A percentile compares a stretch with the other conserved stretches of the same genome.
These are phyloP conservation scores for Eutypa lata DNA, from an alignment of 2,329 filamentous ascomycete genomes.

Conservation along the genomic window DNA sequence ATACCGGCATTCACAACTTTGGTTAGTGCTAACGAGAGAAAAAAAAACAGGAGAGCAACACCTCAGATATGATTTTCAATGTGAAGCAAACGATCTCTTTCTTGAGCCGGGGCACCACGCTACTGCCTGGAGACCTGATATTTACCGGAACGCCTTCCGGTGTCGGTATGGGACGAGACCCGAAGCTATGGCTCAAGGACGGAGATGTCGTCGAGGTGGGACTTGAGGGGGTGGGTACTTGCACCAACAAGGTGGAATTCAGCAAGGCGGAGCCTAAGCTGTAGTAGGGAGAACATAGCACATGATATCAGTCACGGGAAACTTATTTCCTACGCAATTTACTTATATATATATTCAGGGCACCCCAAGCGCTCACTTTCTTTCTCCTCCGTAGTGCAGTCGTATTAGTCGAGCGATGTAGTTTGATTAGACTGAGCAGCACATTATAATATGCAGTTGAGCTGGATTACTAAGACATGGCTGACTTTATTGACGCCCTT, in stretches of 20 bases:
- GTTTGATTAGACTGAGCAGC: too few species aligned
- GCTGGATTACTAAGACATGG: too few species aligned
- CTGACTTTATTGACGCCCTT: too few species aligned
- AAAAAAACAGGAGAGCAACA: constrained; percentile 47
- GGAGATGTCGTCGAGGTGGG: constrained; percentile 68
- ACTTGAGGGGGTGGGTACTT: constrained; percentile 63
- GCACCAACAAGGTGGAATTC: constrained; percentile 50
- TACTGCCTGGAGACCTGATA: constrained; percentile 62
- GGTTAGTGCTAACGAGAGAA: too few species aligned
- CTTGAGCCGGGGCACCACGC: constrained; percentile 58
- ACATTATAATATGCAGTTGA: too few species aligned
- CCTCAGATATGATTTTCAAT: constrained; percentile 61
- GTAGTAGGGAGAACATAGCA: constrained; percentile 7
- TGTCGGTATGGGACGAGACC: constrained; percentile 67
- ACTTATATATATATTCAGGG: too few species aligned
- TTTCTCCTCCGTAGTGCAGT: too few species aligned
- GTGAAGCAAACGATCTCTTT: constrained; percentile 58
- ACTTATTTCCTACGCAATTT: too few species aligned
- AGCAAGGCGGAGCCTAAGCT: constrained; percentile 32
- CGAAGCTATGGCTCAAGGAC: constrained; percentile 66
- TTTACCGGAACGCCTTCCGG: constrained; percentile 69
- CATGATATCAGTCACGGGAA: neutral
- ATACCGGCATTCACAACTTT: too few species aligned
- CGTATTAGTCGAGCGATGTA: too few species aligned
- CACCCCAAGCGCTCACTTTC: too few species aligned